Percentiles rank a stretch among this genome's conserved stretches.
These are phyloP conservation scores for Mycocentrospora acerina DNA, from an alignment of 2,329 filamentous ascomycete genomes.

Conservation along the genomic window DNA sequence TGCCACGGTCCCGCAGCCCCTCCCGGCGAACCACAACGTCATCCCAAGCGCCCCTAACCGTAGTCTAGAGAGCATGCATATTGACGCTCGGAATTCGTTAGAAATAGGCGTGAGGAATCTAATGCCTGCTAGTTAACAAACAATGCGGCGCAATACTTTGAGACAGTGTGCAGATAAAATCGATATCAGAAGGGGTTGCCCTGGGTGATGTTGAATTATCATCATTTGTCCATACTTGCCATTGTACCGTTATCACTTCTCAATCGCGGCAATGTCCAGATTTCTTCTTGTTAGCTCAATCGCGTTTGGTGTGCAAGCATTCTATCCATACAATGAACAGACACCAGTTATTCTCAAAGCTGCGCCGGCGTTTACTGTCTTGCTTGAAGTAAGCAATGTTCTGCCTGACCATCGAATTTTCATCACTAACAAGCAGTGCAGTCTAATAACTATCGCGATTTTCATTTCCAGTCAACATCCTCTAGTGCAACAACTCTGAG, in stretches of 20 bases:
- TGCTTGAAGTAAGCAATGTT: conserved; percentile 1
- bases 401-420: not conserved
- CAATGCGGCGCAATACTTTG: conserved; percentile 6
- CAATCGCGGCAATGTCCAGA: not conserved
- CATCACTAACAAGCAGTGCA: not conserved
- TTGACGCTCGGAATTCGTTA: conserved; percentile 6
- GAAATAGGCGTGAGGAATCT: not conserved
- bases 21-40: conserved; percentile 7
- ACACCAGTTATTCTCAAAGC: conserved; percentile 4
- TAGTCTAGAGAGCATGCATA: not conserved
- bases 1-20: too few species aligned
- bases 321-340: conserved; percentile 5
- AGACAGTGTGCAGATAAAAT: conserved; percentile 9
- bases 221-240: too few species aligned
- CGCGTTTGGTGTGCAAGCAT: conserved; percentile 2
- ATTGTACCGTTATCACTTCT: not conserved
- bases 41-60: conserved; percentile 7
- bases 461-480: conserved; percentile 1
- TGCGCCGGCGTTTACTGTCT: not conserved
- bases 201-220: not conserved
- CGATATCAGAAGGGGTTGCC: not conserved
- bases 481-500: not conserved
- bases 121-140: not conserved
- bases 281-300: conserved; percentile 1
- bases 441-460: not conserved